phyloP scores from a whole-genome alignment of 1,139 yeast genomes.

The Debaryomyces coudertii region DNA sequence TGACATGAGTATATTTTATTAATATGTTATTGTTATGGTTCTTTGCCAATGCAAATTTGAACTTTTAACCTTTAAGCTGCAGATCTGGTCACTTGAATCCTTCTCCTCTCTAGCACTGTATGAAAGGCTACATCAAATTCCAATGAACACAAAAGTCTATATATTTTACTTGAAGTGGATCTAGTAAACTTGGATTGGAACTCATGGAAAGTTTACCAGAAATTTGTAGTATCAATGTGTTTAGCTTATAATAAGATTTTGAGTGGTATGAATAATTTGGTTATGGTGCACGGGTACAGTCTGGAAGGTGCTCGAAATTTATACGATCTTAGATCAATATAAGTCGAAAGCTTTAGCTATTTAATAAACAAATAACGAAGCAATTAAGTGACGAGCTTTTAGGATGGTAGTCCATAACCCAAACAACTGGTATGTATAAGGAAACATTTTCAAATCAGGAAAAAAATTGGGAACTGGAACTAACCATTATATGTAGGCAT shows the following conservation, averaged over 20 bases:
- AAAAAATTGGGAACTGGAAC: conserved; percentile 3
- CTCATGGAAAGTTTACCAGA: no score
- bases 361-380: not conserved
- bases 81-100: no score
- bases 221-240: not conserved
- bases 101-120: no score
- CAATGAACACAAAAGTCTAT: no score
- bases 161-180: no score
- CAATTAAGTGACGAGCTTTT: not conserved
- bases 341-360: not conserved
- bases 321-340: not conserved
- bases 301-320: conserved; percentile 3
- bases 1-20: not conserved
- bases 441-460: not conserved
- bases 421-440: conserved; percentile 66
- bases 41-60: no score
- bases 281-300: conserved; percentile 4
- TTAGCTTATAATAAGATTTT: no score
- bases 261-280: not conserved
- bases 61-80: no score
- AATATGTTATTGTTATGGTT: no score
- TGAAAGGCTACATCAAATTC: no score
- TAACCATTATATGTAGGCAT: conserved; percentile 51
- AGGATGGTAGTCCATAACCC: conserved; percentile 79
- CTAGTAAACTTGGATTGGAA: no score